Conservation (phyloP, 176 grass and related monocot species). For the Rhynchospora pubera region DNA sequence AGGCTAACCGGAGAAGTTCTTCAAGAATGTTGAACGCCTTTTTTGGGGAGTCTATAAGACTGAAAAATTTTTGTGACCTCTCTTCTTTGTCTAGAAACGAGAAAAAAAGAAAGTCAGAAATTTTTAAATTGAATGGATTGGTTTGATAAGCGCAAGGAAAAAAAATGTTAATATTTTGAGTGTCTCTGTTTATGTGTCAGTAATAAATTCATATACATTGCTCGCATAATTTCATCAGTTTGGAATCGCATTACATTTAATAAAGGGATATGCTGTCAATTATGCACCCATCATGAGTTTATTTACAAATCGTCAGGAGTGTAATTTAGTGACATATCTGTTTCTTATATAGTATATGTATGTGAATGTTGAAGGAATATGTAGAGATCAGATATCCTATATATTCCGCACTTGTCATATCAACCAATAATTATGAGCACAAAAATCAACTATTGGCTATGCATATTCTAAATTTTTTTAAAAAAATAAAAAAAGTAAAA, state of each 20-base stretch:
- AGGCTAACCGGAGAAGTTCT: conserved; percentile 17
- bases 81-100: conserved; percentile 3
- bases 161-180: neutral
- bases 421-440: neutral
- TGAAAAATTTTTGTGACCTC: neutral
- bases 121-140: neutral
- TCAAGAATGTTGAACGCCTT: conserved; percentile 20
- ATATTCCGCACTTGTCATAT: neutral
- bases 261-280: neutral
- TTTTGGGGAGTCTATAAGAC: conserved; percentile 11
- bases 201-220: neutral
- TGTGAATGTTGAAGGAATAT: no score
- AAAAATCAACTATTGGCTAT: neutral
- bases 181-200: neutral
- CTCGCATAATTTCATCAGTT: neutral
- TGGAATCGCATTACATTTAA: neutral
- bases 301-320: neutral
- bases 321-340: neutral
- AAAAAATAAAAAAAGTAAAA: neutral
- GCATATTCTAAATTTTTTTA: neutral
- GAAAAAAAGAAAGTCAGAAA: neutral
- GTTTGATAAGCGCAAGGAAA: neutral
- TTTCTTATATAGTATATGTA: no score
- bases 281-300: neutral
- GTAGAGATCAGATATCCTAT: no score